A percentile compares a stretch with the other conserved stretches of the same genome.
Conservation (phyloP, 345 rosid species). For the Iberis pinnata region DNA sequence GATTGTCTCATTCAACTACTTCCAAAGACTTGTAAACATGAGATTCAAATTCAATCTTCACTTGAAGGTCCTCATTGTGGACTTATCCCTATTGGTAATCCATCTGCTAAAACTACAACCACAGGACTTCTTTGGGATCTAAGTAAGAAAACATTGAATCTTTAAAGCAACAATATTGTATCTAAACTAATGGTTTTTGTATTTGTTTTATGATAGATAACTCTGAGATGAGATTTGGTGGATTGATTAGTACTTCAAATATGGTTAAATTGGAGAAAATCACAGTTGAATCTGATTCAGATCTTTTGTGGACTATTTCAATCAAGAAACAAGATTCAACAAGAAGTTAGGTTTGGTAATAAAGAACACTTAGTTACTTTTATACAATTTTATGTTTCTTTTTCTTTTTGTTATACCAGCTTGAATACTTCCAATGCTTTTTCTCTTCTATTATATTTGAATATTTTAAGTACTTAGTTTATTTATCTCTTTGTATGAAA, state of each 20-base stretch:
- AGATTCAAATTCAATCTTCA: constrained; percentile 50
- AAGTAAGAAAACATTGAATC: constrained; percentile 40
- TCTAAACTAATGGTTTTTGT: too few species aligned
- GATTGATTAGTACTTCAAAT: constrained; percentile 79
- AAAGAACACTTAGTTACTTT: not conserved
- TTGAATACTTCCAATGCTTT: too few species aligned
- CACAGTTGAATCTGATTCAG: constrained; percentile 64
- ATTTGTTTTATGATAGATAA: constrained; percentile 34
- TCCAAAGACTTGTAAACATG: constrained; percentile 58
- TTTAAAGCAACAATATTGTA: not conserved
- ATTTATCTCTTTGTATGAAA: too few species aligned
- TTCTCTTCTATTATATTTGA: too few species aligned
- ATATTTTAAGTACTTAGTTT: too few species aligned
- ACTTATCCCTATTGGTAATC: constrained; percentile 71
- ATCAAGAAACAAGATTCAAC: constrained; percentile 35
- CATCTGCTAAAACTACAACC: constrained; percentile 64
- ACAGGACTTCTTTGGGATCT: constrained; percentile 91
- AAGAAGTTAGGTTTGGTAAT: constrained; percentile 2
- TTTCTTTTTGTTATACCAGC: too few species aligned
- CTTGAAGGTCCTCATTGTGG: constrained; percentile 89
- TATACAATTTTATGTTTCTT: too few species aligned
- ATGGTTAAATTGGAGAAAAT: constrained; percentile 46
- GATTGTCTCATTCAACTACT: constrained; percentile 77
- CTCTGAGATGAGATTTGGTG: constrained; percentile 76
- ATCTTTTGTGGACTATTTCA: constrained; percentile 94